A percentile compares a stretch with the other conserved stretches of the same genome.
Conservation (phyloP, 352 stramenopile species). For the Phytophthora colocasiae region DNA sequence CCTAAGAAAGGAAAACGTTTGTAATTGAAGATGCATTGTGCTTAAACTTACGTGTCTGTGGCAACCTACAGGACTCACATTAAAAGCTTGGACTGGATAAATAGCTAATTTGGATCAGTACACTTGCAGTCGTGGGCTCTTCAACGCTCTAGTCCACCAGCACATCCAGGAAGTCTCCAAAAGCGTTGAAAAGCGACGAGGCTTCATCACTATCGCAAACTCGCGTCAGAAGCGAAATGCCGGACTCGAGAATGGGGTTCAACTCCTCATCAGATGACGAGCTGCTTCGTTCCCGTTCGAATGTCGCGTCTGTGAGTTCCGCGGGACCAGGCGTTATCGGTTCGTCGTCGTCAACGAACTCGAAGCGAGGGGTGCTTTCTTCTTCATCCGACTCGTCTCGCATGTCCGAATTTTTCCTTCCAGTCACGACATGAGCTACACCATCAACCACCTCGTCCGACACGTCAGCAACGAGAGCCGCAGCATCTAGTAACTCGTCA, state of each 20-base stretch:
- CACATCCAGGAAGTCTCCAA: slow-evolving; percentile 75
- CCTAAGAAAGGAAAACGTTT: no score
- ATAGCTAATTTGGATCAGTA: slow-evolving; percentile 8
- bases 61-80: no score
- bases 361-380: slow-evolving; percentile 33
- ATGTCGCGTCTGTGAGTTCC: slow-evolving; percentile 26
- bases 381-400: slow-evolving; percentile 17
- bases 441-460: slow-evolving; percentile 61
- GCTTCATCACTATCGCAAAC: slow-evolving; percentile 71
- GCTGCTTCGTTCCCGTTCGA: slow-evolving; percentile 21
- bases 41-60: no score
- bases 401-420: slow-evolving; percentile 7
- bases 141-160: slow-evolving; percentile 62
- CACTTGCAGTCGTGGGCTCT: slow-evolving; percentile 7
- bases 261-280: slow-evolving; percentile 25
- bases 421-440: slow-evolving; percentile 31
- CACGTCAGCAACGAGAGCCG: slow-evolving; percentile 63
- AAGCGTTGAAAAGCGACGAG: slow-evolving; percentile 70
- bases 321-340: background rate
- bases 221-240: slow-evolving; percentile 60
- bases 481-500: slow-evolving; percentile 67
- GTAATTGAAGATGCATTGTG: no score
- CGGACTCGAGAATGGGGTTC: slow-evolving; percentile 47
- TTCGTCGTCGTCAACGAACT: slow-evolving; percentile 42
- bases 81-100: slow-evolving; percentile 3